Conservation (phyloP, 2,329 filamentous ascomycete species). For the Aspergillus alliaceus region DNA sequence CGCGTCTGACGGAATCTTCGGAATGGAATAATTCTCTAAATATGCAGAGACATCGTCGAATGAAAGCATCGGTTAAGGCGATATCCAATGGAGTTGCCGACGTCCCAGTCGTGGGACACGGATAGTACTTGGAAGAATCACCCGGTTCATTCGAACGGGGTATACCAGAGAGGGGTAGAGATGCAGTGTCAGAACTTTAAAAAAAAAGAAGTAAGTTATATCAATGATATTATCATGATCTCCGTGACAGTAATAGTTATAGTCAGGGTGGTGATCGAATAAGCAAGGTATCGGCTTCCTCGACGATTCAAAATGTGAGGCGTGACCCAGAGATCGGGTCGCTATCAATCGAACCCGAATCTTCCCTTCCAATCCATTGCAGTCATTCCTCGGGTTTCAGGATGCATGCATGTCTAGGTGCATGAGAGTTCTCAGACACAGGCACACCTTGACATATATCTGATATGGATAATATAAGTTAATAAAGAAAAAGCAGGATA, state of each 20-base stretch:
- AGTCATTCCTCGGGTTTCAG: no score
- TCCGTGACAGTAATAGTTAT: no score
- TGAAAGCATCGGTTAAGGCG: background rate
- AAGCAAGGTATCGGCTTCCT: background rate
- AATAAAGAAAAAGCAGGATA: background rate
- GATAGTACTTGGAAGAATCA: no score
- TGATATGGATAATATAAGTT: background rate
- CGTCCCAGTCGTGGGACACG: background rate
- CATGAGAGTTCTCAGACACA: no score
- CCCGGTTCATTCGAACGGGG: background rate
- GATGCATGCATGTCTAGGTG: background rate
- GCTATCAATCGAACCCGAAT: background rate
- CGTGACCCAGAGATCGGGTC: background rate
- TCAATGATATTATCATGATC: slow-evolving; percentile 5
- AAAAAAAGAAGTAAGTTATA: background rate
- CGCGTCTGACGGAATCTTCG: no score
- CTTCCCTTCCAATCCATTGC: no score
- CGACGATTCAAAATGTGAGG: background rate
- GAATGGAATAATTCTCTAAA: background rate
- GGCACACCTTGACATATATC: background rate
- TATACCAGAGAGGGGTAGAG: background rate
- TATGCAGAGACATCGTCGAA: background rate
- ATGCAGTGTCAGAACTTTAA: slow-evolving; percentile 14
- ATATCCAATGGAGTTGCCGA: background rate
- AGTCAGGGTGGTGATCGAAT: background rate